Conservation (phyloP, 345 rosid genomes). For the Diplotaxis tenuifolia region DNA sequence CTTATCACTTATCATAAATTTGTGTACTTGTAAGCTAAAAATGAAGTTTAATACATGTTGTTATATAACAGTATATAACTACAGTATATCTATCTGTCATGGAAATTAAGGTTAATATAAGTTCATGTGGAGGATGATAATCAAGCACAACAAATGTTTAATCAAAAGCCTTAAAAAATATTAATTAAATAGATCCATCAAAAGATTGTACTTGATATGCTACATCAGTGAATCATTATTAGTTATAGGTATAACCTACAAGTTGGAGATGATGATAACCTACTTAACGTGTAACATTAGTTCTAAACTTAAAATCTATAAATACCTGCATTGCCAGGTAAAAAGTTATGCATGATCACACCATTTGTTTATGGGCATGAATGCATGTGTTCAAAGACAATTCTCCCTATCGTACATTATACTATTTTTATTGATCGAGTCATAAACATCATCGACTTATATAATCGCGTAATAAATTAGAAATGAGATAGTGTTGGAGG, state of each 20-base stretch:
- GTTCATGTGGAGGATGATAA: not conserved
- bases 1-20: not conserved
- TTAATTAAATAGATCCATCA: too few species aligned
- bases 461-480: conserved; percentile 26
- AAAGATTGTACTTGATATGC: not conserved
- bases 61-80: not conserved
- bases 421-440: conserved; percentile 1
- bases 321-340: not conserved
- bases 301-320: not conserved
- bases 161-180: too few species aligned
- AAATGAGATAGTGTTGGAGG: conserved; percentile 37
- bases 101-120: not conserved
- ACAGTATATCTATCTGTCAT: not conserved
- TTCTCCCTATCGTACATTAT: conserved; percentile 2
- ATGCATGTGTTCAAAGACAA: conserved; percentile 10
- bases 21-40: not conserved
- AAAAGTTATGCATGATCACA: not conserved
- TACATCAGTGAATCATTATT: not conserved
- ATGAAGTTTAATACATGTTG: not conserved
- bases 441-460: conserved; percentile 22
- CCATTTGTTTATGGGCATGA: not conserved
- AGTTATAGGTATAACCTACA: not conserved
- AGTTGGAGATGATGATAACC: conserved; percentile 11
- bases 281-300: not conserved
- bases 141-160: not conserved